Conservation (phyloP, 495 filamentous ascomycete species). For the Polyplosphaeria fusca region DNA sequence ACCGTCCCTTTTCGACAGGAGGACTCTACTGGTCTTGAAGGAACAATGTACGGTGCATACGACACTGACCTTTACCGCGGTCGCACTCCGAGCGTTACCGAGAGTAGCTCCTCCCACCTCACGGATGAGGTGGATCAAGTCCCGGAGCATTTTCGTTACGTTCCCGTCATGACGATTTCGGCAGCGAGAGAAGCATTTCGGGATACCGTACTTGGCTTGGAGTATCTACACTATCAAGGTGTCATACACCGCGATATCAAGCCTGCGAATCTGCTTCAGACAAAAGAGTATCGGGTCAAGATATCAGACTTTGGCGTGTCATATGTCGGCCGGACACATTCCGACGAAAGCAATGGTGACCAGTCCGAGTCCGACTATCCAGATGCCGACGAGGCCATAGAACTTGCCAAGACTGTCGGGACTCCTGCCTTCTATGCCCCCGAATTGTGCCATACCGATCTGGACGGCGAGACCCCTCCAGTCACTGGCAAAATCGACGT, state of each 20-base stretch:
- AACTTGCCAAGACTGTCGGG: slow-evolving; percentile 94
- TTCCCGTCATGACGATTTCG: slow-evolving; percentile 83
- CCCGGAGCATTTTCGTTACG: slow-evolving; percentile 66
- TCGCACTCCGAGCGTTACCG: slow-evolving; percentile 58
- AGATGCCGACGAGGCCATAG: slow-evolving; percentile 84
- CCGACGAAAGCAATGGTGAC: slow-evolving; percentile 73
- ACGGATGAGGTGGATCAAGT: slow-evolving; percentile 54
- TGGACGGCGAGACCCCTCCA: slow-evolving; percentile 49
- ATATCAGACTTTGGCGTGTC: slow-evolving; percentile 99
- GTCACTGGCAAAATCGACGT: slow-evolving; percentile 83
- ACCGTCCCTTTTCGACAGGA: slow-evolving; percentile 4
- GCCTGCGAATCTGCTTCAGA: slow-evolving; percentile 92
- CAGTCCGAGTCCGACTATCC: slow-evolving; percentile 78
- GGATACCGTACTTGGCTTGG: slow-evolving; percentile 88
- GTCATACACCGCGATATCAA: slow-evolving; percentile 99
- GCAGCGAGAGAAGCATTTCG: slow-evolving; percentile 84
- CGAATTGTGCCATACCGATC: slow-evolving; percentile 86
- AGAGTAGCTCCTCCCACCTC: slow-evolving; percentile 55
- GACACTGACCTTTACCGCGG: slow-evolving; percentile 50
- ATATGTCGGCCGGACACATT: slow-evolving; percentile 75
- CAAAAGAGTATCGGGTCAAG: slow-evolving; percentile 80
- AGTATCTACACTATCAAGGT: slow-evolving; percentile 94
- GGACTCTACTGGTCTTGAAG: slow-evolving; percentile 61
- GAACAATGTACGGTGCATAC: slow-evolving; percentile 73
- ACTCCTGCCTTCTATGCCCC: slow-evolving; percentile 98